These are phyloP conservation scores for Hippophae tibetana DNA, from an alignment of 306 rosid species.

Conservation along the genomic window DNA sequence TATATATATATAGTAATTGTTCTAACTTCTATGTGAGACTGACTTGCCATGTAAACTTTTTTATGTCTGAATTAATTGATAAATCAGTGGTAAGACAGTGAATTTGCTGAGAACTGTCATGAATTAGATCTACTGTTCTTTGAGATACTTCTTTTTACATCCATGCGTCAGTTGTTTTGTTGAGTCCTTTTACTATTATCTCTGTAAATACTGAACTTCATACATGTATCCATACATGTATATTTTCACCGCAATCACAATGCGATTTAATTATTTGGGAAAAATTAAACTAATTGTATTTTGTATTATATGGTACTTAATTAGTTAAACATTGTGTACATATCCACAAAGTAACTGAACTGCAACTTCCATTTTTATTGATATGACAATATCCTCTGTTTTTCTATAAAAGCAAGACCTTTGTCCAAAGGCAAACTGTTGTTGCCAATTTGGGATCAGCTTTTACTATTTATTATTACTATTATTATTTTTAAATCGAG, in stretches of 20 bases:
- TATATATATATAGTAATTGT: too few species aligned
- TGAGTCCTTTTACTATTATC: slow-evolving; percentile 32
- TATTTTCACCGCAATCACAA: too few species aligned
- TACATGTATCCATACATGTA: slow-evolving; percentile 27
- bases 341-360: slow-evolving; percentile 62
- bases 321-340: slow-evolving; percentile 13
- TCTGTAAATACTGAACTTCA: slow-evolving; percentile 37
- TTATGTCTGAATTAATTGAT: neutral
- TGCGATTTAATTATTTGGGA: too few species aligned
- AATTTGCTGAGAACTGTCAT: neutral
- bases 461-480: neutral
- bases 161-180: slow-evolving; percentile 35
- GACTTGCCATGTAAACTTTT: too few species aligned
- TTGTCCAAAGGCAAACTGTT: slow-evolving; percentile 60
- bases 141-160: slow-evolving; percentile 26
- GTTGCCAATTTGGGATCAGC: slow-evolving; percentile 14
- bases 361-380: slow-evolving; percentile 42
- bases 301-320: too few species aligned
- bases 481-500: neutral
- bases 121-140: slow-evolving; percentile 14
- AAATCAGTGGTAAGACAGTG: too few species aligned
- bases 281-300: too few species aligned
- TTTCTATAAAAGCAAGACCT: slow-evolving; percentile 51
- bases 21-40: too few species aligned
- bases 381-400: slow-evolving; percentile 34